Evolutionary conservation across 768 basidiomycete genomes (phyloP), one percentile per base, ranked within the genome.

Genomic region (Mycena indigotica): DNA sequence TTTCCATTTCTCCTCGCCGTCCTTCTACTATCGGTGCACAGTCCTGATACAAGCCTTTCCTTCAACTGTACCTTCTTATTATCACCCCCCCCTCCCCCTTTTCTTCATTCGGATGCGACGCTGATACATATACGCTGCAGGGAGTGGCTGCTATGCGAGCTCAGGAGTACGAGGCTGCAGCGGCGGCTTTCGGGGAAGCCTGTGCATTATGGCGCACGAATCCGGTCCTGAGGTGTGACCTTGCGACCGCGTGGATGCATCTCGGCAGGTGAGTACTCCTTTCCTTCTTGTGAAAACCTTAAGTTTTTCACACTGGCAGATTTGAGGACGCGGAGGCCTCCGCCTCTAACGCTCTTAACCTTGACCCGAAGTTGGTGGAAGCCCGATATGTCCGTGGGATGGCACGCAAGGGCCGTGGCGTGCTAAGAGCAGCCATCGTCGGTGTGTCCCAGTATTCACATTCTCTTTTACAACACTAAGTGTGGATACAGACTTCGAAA

Each of bases 211-310:
- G 62, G 62, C 52, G 55, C 29, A 19, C 49, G 4, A 63, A 63
- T 29, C 55, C 62, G 19, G 58, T 63, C 12, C 38, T 48, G 2
- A 57, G 57, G 41, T 63, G 62, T 26, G 62, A 63, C 38, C 62
- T 63, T 25, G 62, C 62, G 17, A 63, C 62, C 5, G 62, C 62
- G 48, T 63, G 57, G 35, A 44, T 63, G 8, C 62, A 63, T 40
- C 58, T 60, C 3, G 62, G 58, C 30, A 48, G 58, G 62, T 63
- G 44, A 16, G 62, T 59, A 41, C 26, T 6, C 41, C 41, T 8
- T 8, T 44, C 23, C 41, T 21, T 44, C 21, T 19, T 19, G 6
- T 23, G 35, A 10, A n/a, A n/a, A 38, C 24, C 50, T 51, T 30
- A 29, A 21, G 29, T 24, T 32, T 17, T 16, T 29, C 50, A 6